Base-by-base conservation (phyloP, 257 asterid genomes). In the Ballota nigra region DNA sequence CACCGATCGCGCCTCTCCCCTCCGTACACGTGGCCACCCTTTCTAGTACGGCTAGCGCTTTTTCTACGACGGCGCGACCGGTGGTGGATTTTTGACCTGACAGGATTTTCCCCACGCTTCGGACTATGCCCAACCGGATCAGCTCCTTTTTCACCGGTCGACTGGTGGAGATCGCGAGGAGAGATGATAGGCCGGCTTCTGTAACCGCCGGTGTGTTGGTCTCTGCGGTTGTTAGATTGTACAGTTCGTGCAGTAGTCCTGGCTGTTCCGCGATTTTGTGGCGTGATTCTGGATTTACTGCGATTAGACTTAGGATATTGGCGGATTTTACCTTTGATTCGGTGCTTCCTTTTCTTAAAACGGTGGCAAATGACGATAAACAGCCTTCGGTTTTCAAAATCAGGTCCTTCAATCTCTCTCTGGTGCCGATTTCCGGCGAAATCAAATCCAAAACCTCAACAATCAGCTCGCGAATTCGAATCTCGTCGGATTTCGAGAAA, bases 1-100 rank as follows among this genome's bases (percentile, higher is more conserved):
- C 96, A 6, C 82, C 41, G 3, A 92, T 88, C 58, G 89, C 91
- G 1, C 75, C 72, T 77, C 98, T 84, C 55, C 98, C 98, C 56
- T 87, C 98, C 78, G 92, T 79, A 74, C 96, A 87, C 82, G 91
- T 88, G 28, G 96, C 90, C 0, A 86, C 73, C 2, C 64, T 57
- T 51, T 75, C 97, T 15, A 92, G n/a, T 47, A 86, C 0, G 55
- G 81, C 84, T 72, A 87, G 0, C 0, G 92, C 84, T 72, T 83
- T 85, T 40, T 90, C 96, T 1, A 73, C 63, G 1, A 84, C 84
- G 9, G 47, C 3, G n/a, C n/a, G n/a, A n/a, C n/a, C n/a, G 18
- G 81, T 57, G 8, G 31, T 4, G 28, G 83, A 63, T 20, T 81
- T 82, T 5, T 67, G 18, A 62, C 81, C 66, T 65, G 92, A 77